phyloP scores from a whole-genome alignment of 2,329 filamentous ascomycete genomes.

The Fusarium keratoplasticum region DNA sequence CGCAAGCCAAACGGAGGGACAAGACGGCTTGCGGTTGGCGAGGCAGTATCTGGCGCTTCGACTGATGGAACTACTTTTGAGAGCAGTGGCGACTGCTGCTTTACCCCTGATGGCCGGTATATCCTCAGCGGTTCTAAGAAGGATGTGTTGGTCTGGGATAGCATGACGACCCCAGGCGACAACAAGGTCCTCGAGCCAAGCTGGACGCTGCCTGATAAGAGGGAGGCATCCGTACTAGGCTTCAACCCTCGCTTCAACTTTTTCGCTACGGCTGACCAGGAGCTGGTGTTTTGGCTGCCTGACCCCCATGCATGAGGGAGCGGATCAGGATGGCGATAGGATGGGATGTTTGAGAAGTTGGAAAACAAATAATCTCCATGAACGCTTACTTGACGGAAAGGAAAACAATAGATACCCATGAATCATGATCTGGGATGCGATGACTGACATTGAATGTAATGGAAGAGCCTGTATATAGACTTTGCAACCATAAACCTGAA shows the following conservation, averaged over 20 bases:
- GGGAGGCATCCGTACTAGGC: constrained; percentile 78
- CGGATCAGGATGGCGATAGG: background rate
- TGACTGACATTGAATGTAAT: background rate
- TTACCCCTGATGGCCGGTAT: constrained; percentile 89
- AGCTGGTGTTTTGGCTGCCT: constrained; percentile 82
- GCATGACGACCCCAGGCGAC: constrained; percentile 65
- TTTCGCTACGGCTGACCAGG: constrained; percentile 88
- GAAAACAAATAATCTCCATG: background rate
- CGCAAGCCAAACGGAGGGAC: constrained; percentile 67
- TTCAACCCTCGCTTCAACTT: constrained; percentile 95
- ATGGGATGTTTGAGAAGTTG: background rate
- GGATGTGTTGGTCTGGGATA: constrained; percentile 90
- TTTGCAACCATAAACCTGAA: background rate
- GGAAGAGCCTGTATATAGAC: constrained; percentile 34
- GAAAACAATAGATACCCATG: constrained; percentile 31
- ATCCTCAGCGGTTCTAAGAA: constrained; percentile 82
- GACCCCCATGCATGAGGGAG: constrained; percentile 66
- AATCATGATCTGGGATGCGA: background rate
- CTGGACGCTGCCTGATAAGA: constrained; percentile 73
- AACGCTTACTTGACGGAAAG: background rate
- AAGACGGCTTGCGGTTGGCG: constrained; percentile 65
- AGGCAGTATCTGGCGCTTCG: constrained; percentile 54
- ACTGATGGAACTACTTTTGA: constrained; percentile 56
- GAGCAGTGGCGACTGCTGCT: constrained; percentile 83
- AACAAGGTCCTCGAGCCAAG: constrained; percentile 72